Base-by-base conservation (phyloP, 164 flowering plant genomes). In the Macadamia tetraphylla region DNA sequence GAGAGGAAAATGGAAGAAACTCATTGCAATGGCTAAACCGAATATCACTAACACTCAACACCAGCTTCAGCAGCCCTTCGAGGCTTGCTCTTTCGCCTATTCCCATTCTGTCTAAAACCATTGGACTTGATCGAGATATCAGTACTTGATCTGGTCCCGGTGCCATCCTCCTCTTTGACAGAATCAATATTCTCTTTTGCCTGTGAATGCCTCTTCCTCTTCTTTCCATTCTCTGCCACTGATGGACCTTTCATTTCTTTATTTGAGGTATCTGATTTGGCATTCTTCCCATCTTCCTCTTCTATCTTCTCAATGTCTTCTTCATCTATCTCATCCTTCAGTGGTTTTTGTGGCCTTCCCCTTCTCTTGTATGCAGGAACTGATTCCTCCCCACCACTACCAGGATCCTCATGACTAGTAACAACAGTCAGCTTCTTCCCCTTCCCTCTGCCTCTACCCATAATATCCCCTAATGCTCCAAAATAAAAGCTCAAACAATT, bases 371-470 rank as follows among this genome's bases (percentile, higher is more conserved):
- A 75, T 3, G 82, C 82, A 30, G 91, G 95, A 68, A 85, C 72
- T 43, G 79, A 70, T 70, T 88, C 95, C 69, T 89, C 95, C 43
- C 85, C 97, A 29, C 84, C 94, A 60, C 91, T 87, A 55, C 87
- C 87, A 32, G 76, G 75, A 71, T 91, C 93, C 35, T 89, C 91
- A 68, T 78, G 81, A 72, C 69, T 74, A 40, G 74, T 44, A 58
- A 72, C 76, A 72, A 71, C 78, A 61, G 78, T 78, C 15, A 70
- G 71, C 79, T 85, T 91, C 81, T 82, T 89, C 60, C 86, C 88
- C 75, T 86, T 91, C 67, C 90, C 91, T 83, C 93, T 88, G 62
- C 88, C 94, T 78, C 92, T 85, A 62, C 95, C 90, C 95, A 91
- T 87, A 60, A 23, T 23, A 42, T 70, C 66, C 29, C 55, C 44